Evolutionary conservation across 768 basidiomycete genomes (phyloP).

Genomic region (Amanita pallidorosea): DNA sequence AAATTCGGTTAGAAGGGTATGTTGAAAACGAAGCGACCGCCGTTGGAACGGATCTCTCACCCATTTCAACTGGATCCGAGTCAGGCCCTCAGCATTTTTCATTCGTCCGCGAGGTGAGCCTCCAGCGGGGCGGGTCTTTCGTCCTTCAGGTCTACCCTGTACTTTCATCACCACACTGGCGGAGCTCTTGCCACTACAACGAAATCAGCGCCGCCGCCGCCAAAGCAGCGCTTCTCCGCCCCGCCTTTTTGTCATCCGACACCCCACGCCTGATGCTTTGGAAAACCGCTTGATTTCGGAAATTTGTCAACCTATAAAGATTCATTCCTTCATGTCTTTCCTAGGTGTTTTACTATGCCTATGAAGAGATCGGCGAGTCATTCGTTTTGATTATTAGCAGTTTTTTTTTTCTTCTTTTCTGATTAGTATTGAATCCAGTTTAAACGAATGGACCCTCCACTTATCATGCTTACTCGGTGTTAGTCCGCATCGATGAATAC

Average conservation of each 20-base stretch:
- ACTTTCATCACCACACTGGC: background rate
- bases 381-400: constrained; percentile 3
- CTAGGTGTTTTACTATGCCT: background rate
- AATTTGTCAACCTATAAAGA: background rate
- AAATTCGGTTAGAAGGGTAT: no score
- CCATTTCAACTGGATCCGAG: no score
- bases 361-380: background rate
- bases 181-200: background rate
- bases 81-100: background rate
- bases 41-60: no score
- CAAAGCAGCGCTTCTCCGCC: background rate
- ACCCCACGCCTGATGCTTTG: constrained; percentile 1
- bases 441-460: constrained; percentile 1
- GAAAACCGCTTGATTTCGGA: background rate
- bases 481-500: no score
- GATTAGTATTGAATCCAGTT: constrained; percentile 7
- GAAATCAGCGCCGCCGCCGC: no score
- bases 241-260: background rate
- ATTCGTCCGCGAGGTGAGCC: background rate
- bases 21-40: no score
- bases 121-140: background rate
- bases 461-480: no score
- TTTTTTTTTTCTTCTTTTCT: no score
- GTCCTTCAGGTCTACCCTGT: background rate
- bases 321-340: background rate